Base-by-base conservation (phyloP, 768 basidiomycete genomes). In the Tephrocybe sp. region DNA sequence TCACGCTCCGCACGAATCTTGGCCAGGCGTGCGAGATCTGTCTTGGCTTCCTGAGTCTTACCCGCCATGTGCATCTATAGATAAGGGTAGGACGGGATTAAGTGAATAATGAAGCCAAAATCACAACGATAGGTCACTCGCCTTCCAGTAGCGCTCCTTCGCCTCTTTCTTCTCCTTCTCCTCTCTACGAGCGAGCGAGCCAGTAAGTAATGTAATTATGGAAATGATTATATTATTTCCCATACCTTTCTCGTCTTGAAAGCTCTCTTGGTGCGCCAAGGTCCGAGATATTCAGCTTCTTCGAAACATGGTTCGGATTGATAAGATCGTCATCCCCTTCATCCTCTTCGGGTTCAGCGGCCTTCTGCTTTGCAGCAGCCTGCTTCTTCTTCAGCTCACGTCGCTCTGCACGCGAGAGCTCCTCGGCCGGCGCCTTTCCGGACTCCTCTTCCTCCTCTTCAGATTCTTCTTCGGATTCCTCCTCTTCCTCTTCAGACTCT, bases 111-210 rank as follows among this genome's bases (percentile, higher is more conserved):
- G 26, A 30, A 45, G 16, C 11, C 13, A 19, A 30, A 26, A 20
- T 17, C 7, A 40, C n/a, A 5, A n/a, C 19, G 17, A 31, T 16
- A 40, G 6, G 4, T 1, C 11, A 39, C 43, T 1, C 12, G 89
- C 87, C 80, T 95, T 92, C 85, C 85, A 85, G 66, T 96, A 96
- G 20, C 79, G 74, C 22, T 92, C 91, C 63, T 90, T 82, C 1
- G 92, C 90, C 1, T 93, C 92, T 60, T 88, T 79, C 73, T 93
- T 94, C 69, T 95, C 92, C 64, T 94, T 93, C 63, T 84, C 85
- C 64, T 97, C 95, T 57, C 94, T 94, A 54, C 8, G 33, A 39
- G n/a, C 8, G 33, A 39, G n/a, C 12, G 42, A 5, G 39, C 36
- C 10, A 20, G 45, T 12, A 33, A 11, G 46, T 56, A 22, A 51